These are phyloP conservation scores for Tetramitus jugosus DNA, from an alignment of 208 protist genomes.

Conservation along the genomic window DNA sequence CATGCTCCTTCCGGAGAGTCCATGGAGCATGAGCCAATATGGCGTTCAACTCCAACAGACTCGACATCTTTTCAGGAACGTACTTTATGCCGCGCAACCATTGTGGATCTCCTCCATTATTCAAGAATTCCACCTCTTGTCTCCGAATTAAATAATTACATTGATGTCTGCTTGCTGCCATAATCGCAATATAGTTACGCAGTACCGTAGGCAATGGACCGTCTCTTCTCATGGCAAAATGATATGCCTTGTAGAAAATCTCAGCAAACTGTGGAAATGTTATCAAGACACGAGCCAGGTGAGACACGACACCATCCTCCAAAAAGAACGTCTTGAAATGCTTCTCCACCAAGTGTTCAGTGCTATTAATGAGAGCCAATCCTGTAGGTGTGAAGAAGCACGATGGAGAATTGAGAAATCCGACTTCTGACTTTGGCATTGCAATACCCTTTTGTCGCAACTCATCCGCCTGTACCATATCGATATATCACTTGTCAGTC, in stretches of 20 bases:
- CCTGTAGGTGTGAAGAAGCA: background rate
- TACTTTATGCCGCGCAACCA: slow-evolving; percentile 13
- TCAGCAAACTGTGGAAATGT: background rate
- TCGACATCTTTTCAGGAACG: slow-evolving; percentile 2
- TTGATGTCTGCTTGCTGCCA: slow-evolving; percentile 7
- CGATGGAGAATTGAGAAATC: background rate
- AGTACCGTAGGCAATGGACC: background rate
- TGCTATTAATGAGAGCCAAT: background rate
- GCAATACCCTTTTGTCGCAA: background rate
- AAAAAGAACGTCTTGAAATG: background rate
- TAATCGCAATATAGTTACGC: background rate
- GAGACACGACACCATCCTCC: background rate
- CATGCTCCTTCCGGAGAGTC: background rate
- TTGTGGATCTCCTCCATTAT: background rate
- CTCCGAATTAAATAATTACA: slow-evolving; percentile 16
- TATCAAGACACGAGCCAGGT: background rate
- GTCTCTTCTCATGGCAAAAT: background rate
- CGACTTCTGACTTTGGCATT: background rate
- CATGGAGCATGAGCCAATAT: slow-evolving; percentile 19
- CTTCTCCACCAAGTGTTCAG: background rate
- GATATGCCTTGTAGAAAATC: background rate
- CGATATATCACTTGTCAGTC: no score
- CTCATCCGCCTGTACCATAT: no score
- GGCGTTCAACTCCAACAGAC: background rate
- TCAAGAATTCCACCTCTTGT: slow-evolving; percentile 21